phyloP scores from a whole-genome alignment of 306 rosid genomes.

The Castanea crenata region DNA sequence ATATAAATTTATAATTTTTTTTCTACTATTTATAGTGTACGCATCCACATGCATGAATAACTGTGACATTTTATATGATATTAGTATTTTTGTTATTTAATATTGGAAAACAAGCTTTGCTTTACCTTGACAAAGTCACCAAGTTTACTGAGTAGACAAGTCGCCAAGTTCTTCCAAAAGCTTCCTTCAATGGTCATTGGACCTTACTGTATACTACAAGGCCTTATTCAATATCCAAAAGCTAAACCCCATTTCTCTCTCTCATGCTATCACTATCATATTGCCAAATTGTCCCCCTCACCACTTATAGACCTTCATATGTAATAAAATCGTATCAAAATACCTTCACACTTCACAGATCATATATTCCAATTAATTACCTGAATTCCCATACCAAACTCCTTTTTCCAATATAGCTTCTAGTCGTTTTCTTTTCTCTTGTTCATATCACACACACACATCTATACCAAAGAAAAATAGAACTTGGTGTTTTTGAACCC shows the following conservation, averaged over 20 bases:
- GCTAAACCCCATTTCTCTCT: neutral
- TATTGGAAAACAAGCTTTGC: neutral
- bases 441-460: too few relatives aligned
- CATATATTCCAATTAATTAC: neutral
- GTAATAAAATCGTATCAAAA: neutral
- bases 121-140: conserved; percentile 10
- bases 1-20: too few relatives aligned
- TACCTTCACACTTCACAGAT: neutral
- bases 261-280: neutral
- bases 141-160: too few relatives aligned
- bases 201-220: neutral
- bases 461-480: too few relatives aligned
- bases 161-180: neutral
- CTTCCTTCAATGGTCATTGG: neutral
- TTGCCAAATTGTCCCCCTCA: neutral
- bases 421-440: too few relatives aligned
- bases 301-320: neutral
- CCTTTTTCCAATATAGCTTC: neutral
- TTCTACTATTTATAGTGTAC: too few relatives aligned
- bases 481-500: too few relatives aligned
- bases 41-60: too few relatives aligned
- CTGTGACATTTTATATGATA: rapidly evolving
- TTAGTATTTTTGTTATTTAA: neutral
- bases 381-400: neutral
- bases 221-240: neutral